phyloP scores from a whole-genome alignment of 495 filamentous ascomycete species.

The Pyrenula massariospora region DNA sequence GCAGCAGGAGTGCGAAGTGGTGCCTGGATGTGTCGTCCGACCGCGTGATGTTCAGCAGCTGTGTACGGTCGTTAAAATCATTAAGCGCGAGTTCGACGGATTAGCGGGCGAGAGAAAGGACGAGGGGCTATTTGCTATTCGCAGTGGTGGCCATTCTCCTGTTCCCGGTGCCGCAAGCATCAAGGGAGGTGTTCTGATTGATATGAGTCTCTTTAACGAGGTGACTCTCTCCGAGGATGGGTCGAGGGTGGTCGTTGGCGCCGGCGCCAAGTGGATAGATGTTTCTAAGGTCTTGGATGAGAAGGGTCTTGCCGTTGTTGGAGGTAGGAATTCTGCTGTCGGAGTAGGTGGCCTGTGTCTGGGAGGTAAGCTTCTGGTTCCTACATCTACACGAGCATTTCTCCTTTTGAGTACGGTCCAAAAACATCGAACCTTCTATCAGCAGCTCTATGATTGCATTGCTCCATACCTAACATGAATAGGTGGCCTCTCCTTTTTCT shows the following conservation, averaged over 20 bases:
- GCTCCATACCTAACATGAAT: not conserved
- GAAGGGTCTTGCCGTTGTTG: conserved; percentile 19
- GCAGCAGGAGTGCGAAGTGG: conserved; percentile 18
- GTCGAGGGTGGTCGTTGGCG: conserved; percentile 16
- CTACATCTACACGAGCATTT: not conserved
- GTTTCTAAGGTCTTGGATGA: conserved; percentile 25
- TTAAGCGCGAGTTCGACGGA: conserved; percentile 13
- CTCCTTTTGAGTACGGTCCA: not conserved
- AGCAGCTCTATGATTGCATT: not conserved
- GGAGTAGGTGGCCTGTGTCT: conserved; percentile 24
- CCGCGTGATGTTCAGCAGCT: conserved; percentile 15
- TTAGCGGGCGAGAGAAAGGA: not conserved
- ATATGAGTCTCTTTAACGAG: conserved; percentile 13
- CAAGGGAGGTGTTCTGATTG: conserved; percentile 19
- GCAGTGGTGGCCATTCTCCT: conserved; percentile 15
- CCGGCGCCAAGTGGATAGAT: conserved; percentile 27
- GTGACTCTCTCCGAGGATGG: conserved; percentile 12
- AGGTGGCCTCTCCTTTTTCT: conserved; percentile 22
- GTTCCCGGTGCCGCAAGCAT: conserved; percentile 13
- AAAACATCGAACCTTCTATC: not conserved
- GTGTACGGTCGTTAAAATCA: conserved; percentile 9
- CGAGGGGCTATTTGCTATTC: conserved; percentile 9
- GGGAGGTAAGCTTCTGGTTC: conserved; percentile 12
- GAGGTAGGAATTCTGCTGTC: conserved; percentile 20
- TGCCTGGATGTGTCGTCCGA: conserved; percentile 17